Percentiles rank a stretch among this genome's conserved stretches.
These are phyloP conservation scores for Hibiscus syriacus DNA, from an alignment of 345 rosid genomes.

Conservation along the genomic window DNA sequence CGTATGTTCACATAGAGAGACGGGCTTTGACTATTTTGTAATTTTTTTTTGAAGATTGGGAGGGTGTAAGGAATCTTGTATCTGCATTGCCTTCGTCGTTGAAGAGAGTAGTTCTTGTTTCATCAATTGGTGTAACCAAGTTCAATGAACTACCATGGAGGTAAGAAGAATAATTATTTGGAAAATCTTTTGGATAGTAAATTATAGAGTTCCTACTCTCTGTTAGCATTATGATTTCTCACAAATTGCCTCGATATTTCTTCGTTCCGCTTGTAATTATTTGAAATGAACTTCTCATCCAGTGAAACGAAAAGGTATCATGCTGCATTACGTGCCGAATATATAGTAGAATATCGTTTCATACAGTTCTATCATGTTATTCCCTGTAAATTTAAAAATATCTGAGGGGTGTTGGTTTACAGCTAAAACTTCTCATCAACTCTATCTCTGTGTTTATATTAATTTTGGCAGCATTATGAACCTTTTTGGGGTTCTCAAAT, in stretches of 20 bases:
- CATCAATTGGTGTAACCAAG: slow-evolving; percentile 91
- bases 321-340: not conserved
- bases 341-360: not conserved
- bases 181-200: not conserved
- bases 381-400: not conserved
- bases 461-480: slow-evolving; percentile 67
- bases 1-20: not conserved
- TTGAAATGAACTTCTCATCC: not conserved
- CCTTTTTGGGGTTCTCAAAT: slow-evolving; percentile 92
- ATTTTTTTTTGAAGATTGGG: slow-evolving; percentile 66
- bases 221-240: not conserved
- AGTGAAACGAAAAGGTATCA: not conserved
- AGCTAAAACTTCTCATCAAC: not conserved
- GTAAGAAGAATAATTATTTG: slow-evolving; percentile 28
- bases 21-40: slow-evolving; percentile 9
- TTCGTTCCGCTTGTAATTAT: not conserved
- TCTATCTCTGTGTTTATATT: not conserved
- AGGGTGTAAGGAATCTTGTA: slow-evolving; percentile 81
- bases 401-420: not conserved
- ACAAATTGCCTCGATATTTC: not conserved
- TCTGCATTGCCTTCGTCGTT: slow-evolving; percentile 70
- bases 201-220: not conserved
- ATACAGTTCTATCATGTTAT: not conserved
- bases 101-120: slow-evolving; percentile 79
- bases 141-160: slow-evolving; percentile 90